phyloP scores from a whole-genome alignment of 208 protist genomes.

The Leishmania lainsoni region DNA sequence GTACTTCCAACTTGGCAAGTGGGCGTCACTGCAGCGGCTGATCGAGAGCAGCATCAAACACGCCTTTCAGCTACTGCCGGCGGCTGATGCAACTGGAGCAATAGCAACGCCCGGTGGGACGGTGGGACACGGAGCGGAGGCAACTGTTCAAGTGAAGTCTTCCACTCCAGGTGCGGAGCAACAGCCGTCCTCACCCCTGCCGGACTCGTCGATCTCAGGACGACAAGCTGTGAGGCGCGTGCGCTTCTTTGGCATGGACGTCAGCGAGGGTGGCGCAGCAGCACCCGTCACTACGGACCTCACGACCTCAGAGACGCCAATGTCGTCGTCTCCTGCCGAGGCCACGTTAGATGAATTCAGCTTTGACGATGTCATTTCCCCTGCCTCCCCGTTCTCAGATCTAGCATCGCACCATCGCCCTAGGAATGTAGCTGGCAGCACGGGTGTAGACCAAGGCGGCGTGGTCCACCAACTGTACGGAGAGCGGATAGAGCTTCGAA shows the following conservation, averaged over 20 bases:
- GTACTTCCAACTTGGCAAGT: conserved; percentile 90
- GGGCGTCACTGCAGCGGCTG: conserved; percentile 76
- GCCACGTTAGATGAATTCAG: conserved; percentile 27
- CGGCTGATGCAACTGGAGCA: neutral
- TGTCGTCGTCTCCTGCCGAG: neutral
- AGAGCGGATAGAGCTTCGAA: conserved; percentile 50
- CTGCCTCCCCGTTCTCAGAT: conserved; percentile 3
- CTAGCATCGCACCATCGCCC: neutral
- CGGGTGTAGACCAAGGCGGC: neutral
- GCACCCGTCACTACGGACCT: conserved; percentile 1
- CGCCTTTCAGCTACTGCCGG: conserved; percentile 50
- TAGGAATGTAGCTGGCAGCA: neutral
- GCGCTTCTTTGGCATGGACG: conserved; percentile 63
- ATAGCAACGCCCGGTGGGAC: neutral
- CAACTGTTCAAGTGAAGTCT: neutral
- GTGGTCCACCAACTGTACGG: conserved; percentile 56
- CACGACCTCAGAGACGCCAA: neutral
- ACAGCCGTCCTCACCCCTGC: neutral
- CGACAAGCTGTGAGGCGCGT: conserved; percentile 56
- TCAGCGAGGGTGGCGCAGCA: conserved; percentile 5
- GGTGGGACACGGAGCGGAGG: neutral
- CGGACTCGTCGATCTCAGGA: neutral
- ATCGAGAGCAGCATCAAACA: conserved; percentile 81
- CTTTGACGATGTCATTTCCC: conserved; percentile 24
- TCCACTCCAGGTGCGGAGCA: neutral